Evolutionary conservation across 768 basidiomycete genomes (phyloP), one percentile per base, ranked within the genome.

Genomic region (Russula compacta): DNA sequence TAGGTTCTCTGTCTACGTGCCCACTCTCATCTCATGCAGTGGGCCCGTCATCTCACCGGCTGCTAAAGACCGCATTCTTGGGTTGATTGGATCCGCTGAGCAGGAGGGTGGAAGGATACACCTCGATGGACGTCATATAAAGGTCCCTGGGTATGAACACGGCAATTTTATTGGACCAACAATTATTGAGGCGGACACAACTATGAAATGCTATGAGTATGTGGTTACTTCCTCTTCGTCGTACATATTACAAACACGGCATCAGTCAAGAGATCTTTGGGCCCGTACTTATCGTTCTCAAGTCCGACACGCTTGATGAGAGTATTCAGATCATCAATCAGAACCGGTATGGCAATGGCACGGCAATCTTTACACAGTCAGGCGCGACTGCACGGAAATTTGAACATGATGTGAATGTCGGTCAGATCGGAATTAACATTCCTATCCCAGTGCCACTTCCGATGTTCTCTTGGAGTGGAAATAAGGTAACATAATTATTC

Each of bases 81-180:
- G 77, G 14, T 77, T 95, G 50, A 90, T 98, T 68, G 77, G 78
- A 33, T 89, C 89, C 11, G 85, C 82, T 32, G 79, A 82, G 67
- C 76, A 80, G 43, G 86, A 98, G 73, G 95, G 94, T 15, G 95
- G 94, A 24, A 83, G 81, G 65, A 86, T 98, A 58, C 77, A 84
- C 59, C 83, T 98, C 11, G 95, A 98, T 71, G 95, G 95, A 2
- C 83, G 95, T 19, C 78, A 79, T 38, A 67, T 84, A 56, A 70
- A 76, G 53, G 87, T 95, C 6, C 77, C 82, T 0, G 83, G 77
- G 0, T 98, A 94, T 70, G 85, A 87, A 6, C 73, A 88, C 57
- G 95, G 95, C 29, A 98, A 98, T 75, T 98, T 94, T 70, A 83
- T 98, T 60, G 95, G 93, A 2, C 93, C 95, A 0, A 95, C 94